These are phyloP conservation scores for Allium sativum DNA, from an alignment of 106 monocot genomes.

Conservation along the genomic window DNA sequence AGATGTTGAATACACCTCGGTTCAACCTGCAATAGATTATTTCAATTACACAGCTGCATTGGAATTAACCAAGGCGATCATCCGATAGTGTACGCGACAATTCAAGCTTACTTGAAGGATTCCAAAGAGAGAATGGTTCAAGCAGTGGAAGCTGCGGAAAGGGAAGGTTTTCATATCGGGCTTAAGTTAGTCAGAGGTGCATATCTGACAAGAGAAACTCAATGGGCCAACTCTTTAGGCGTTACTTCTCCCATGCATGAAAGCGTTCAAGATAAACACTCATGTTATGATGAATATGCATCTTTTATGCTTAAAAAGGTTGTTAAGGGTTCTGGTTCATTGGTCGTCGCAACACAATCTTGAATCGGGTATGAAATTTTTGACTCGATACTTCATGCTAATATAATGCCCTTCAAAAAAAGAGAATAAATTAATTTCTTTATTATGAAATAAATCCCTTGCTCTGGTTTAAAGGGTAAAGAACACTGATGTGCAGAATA, in stretches of 20 bases:
- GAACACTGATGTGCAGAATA: no score
- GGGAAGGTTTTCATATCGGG: slow-evolving; percentile 41
- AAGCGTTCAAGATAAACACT: slow-evolving; percentile 57
- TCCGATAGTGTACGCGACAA: slow-evolving; percentile 64
- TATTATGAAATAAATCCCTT: no score
- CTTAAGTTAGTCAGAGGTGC: slow-evolving; percentile 91
- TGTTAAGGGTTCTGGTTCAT: slow-evolving; percentile 29
- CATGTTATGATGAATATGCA: slow-evolving; percentile 62
- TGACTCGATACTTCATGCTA: no score
- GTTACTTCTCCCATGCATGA: slow-evolving; percentile 50
- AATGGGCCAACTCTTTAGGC: slow-evolving; percentile 37
- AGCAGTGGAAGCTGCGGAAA: slow-evolving; percentile 41
- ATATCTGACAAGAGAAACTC: slow-evolving; percentile 63
- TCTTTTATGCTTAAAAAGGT: slow-evolving; percentile 55
- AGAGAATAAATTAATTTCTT: no score
- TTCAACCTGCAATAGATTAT: slow-evolving; percentile 94
- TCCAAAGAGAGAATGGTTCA: slow-evolving; percentile 52
- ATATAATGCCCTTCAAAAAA: no score
- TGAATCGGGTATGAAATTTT: slow-evolving; percentile 39
- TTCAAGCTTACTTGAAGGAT: slow-evolving; percentile 78
- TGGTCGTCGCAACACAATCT: slow-evolving; percentile 78
- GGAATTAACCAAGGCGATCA: slow-evolving; percentile 20
- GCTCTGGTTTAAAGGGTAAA: no score
- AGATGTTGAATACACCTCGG: slow-evolving; percentile 90
- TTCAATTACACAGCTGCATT: slow-evolving; percentile 49